A percentile compares a stretch with the other conserved stretches of the same genome.
phyloP scores from a whole-genome alignment of 495 filamentous ascomycete species.

The Antarctomyces pellizariae region DNA sequence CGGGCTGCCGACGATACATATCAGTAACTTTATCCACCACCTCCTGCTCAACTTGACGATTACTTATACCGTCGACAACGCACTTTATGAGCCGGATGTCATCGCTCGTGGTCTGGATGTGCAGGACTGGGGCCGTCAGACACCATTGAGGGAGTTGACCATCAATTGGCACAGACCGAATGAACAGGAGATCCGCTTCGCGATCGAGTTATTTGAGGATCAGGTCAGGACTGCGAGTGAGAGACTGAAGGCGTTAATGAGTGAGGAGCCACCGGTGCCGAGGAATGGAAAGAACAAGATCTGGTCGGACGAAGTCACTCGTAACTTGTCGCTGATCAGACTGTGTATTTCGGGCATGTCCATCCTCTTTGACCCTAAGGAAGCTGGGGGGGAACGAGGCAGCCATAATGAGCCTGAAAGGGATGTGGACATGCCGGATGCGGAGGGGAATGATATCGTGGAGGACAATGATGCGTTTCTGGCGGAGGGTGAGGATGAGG shows the following conservation, averaged over 20 bases:
- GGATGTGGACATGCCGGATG: constrained; percentile 16
- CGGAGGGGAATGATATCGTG: constrained; percentile 18
- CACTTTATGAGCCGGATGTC: constrained; percentile 51
- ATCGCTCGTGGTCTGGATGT: constrained; percentile 27
- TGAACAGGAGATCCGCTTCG: constrained; percentile 61
- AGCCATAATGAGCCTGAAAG: no score
- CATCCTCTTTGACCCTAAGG: constrained; percentile 61
- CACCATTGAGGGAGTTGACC: constrained; percentile 46
- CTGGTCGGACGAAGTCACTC: constrained; percentile 90
- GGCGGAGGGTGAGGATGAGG: constrained; percentile 59
- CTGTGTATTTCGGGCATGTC: constrained; percentile 74
- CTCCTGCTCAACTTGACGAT: constrained; percentile 91
- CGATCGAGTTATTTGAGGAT: constrained; percentile 63
- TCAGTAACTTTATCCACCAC: constrained; percentile 95
- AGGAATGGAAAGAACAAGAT: constrained; percentile 89
- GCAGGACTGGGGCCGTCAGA: constrained; percentile 54
- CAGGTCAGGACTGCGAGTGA: constrained; percentile 34
- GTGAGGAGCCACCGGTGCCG: constrained; percentile 63
- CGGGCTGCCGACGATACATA: constrained; percentile 81
- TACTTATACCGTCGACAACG: constrained; percentile 76
- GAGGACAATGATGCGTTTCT: constrained; percentile 39
- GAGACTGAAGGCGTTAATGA: constrained; percentile 49
- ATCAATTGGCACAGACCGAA: constrained; percentile 82
- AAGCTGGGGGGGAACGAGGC: constrained; percentile 27
- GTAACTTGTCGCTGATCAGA: constrained; percentile 67